phyloP scores from a whole-genome alignment of 2,329 filamentous ascomycete species.

The Ceratocystis colombiana region DNA sequence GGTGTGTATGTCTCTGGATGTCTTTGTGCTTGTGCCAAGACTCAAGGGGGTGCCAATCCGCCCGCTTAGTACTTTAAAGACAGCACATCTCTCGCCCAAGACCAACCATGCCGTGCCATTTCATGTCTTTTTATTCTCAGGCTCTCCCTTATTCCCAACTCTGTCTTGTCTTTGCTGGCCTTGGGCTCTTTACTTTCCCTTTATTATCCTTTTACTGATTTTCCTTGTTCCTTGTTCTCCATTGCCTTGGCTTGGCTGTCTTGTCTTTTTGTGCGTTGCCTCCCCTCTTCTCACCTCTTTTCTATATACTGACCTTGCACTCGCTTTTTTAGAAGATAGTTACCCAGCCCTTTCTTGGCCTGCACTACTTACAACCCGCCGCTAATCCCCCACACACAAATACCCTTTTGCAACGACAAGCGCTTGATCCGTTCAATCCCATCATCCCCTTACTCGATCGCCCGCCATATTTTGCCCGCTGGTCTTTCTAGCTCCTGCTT shows the following conservation, averaged over 20 bases:
- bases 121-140: neutral
- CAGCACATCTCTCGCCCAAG: slow-evolving; percentile 9
- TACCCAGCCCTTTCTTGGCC: neutral
- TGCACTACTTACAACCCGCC: neutral
- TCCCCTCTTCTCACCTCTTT: neutral
- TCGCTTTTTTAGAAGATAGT: neutral
- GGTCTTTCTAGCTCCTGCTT: neutral
- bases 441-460: neutral
- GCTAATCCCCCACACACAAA: neutral
- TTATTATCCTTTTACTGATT: neutral
- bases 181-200: neutral
- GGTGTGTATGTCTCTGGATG: neutral
- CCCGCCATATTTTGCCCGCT: neutral
- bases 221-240: neutral
- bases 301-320: neutral
- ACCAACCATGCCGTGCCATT: too few relatives aligned
- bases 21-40: slow-evolving; percentile 15
- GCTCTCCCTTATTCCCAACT: neutral
- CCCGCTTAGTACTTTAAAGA: slow-evolving; percentile 11
- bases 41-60: slow-evolving; percentile 12
- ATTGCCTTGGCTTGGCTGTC: too few relatives aligned
- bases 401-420: too few relatives aligned
- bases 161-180: slow-evolving; percentile 15
- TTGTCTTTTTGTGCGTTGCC: neutral
- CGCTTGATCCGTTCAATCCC: neutral